Percentiles rank a stretch among this genome's conserved stretches.
These are phyloP conservation scores for Trametes versicolor DNA, from an alignment of 1,284 basidiomycete species.

Conservation along the genomic window DNA sequence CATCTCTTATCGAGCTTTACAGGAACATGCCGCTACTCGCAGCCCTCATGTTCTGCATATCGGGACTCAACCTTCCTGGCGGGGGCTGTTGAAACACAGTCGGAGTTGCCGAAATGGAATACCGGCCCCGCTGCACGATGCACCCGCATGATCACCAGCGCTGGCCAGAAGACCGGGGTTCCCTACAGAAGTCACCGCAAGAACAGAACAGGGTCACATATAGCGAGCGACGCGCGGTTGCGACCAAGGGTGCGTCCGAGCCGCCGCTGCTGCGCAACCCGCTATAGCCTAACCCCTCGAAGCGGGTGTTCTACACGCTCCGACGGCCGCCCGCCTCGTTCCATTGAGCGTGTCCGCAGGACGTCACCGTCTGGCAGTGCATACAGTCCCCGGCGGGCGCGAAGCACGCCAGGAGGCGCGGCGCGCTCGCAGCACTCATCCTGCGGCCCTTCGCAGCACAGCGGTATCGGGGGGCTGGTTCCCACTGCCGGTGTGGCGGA, in stretches of 20 bases:
- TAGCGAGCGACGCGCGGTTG: slow-evolving; percentile 3
- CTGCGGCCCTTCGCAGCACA: not conserved
- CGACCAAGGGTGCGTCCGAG: not conserved
- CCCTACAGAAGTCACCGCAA: slow-evolving; percentile 1
- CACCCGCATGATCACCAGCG: not conserved
- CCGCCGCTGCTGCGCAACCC: slow-evolving; percentile 1
- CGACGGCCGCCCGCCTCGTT: slow-evolving; percentile 5
- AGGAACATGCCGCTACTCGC: not conserved
- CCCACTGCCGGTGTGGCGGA: not conserved
- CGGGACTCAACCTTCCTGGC: not conserved
- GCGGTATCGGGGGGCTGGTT: not conserved
- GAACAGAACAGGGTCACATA: not conserved
- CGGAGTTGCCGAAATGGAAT: slow-evolving; percentile 3
- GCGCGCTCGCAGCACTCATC: not conserved
- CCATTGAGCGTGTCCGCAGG: not conserved
- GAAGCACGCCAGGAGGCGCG: not conserved
- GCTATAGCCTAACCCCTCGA: not conserved
- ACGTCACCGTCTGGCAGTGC: not conserved
- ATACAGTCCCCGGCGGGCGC: not conserved
- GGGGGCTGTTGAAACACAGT: not conserved
- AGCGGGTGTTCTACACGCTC: slow-evolving; percentile 6
- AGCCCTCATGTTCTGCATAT: not conserved
- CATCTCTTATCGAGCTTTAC: not conserved
- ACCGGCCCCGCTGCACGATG: not conserved
- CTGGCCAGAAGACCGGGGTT: not conserved